Evolutionary conservation across 345 rosid genomes (phyloP).

Genomic region (Citrus mangshanensis): DNA sequence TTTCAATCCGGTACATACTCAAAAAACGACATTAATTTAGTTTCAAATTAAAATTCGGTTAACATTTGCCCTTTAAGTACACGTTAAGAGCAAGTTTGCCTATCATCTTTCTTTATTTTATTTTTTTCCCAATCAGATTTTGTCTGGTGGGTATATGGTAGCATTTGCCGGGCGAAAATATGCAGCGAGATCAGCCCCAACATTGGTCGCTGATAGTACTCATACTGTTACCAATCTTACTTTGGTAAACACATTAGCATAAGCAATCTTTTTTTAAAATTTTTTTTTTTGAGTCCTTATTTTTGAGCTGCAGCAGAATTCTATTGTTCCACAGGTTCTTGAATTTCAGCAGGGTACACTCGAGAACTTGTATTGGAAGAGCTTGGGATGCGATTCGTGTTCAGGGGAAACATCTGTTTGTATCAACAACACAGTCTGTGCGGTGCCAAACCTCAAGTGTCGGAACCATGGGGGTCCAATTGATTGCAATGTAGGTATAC

Average conservation of each 20-base stretch:
- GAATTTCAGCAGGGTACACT: constrained; percentile 83
- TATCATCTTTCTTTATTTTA: background rate
- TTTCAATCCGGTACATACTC: constrained; percentile 51
- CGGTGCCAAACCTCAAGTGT: constrained; percentile 57
- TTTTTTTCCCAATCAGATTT: constrained; percentile 23
- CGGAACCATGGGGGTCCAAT: constrained; percentile 36
- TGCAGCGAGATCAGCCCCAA: constrained; percentile 85
- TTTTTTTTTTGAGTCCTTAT: background rate
- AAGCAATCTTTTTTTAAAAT: no score
- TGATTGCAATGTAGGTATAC: constrained; percentile 62
- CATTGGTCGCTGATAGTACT: constrained; percentile 54
- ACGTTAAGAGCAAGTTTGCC: background rate
- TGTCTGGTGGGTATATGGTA: constrained; percentile 75
- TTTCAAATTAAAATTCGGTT: no score
- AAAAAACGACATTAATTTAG: no score
- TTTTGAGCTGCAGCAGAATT: no score
- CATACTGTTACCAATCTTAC: constrained; percentile 81
- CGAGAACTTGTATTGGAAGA: constrained; percentile 75
- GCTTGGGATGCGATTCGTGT: constrained; percentile 70
- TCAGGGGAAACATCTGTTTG: constrained; percentile 41
- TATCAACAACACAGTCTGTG: constrained; percentile 62
- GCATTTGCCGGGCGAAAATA: constrained; percentile 92
- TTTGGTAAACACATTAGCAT: constrained; percentile 46
- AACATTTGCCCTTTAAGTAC: no score
- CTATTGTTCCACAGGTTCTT: constrained; percentile 43